Percentiles rank a stretch among this genome's conserved stretches.
Evolutionary conservation across 2,329 filamentous ascomycete species (phyloP).

Genomic region (Sclerotiophoma versabilis): DNA sequence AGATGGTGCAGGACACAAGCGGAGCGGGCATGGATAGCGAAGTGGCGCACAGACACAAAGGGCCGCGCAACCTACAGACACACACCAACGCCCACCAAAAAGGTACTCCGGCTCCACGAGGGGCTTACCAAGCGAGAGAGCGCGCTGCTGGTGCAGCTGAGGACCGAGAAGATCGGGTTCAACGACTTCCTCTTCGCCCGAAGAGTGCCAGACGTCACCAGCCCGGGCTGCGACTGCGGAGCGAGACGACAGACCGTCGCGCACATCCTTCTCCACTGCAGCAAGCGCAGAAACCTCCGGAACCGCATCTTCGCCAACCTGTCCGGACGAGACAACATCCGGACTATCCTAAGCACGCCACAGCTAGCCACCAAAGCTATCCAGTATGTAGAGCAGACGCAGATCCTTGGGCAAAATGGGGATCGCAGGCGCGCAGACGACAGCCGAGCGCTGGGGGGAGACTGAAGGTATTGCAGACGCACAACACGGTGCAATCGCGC

Average conservation of each 20-base stretch:
- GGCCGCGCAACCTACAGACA: slow-evolving; percentile 19
- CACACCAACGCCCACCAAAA: slow-evolving; percentile 16
- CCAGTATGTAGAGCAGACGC: slow-evolving; percentile 25
- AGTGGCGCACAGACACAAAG: slow-evolving; percentile 13
- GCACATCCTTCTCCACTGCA: slow-evolving; percentile 16
- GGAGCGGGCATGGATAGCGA: slow-evolving; percentile 7
- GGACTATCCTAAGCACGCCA: slow-evolving; percentile 64
- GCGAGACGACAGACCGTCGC: slow-evolving; percentile 12
- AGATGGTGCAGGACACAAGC: slow-evolving; percentile 9
- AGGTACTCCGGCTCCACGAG: slow-evolving; percentile 23
- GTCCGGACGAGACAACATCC: background rate
- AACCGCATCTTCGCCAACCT: slow-evolving; percentile 3
- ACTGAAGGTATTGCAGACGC: background rate
- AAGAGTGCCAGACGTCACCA: background rate
- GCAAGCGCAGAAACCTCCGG: background rate
- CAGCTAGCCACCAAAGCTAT: slow-evolving; percentile 21
- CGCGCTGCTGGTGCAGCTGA: slow-evolving; percentile 9
- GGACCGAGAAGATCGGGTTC: slow-evolving; percentile 23
- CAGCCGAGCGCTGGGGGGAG: background rate
- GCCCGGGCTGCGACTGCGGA: background rate
- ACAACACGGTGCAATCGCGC: background rate
- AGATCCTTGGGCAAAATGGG: slow-evolving; percentile 30
- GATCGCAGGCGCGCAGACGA: slow-evolving; percentile 13
- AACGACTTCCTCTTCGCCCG: slow-evolving; percentile 1
- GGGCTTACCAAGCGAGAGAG: slow-evolving; percentile 24